Evolutionary conservation across 1,284 basidiomycete genomes (phyloP), one percentile per base, ranked within the genome.

Genomic region (Ustilago tritici): DNA sequence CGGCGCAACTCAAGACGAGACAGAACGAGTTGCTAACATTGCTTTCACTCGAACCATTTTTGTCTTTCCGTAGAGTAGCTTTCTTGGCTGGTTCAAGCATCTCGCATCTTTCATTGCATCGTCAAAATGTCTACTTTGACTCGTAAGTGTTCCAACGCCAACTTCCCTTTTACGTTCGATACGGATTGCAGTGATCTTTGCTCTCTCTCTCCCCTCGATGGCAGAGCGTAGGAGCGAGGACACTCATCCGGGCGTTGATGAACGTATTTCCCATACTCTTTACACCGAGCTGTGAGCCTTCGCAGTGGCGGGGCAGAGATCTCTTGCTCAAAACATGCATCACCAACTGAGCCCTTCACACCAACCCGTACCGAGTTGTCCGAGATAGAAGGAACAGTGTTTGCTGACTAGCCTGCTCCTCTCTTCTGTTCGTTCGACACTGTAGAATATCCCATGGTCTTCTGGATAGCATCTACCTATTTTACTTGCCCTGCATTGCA

Each of bases 261-360:
- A 77, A 77, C 67, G 70, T 73, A 73, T 77, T 57, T 70, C 67
- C 75, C 75, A 73, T 73, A 73, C 70, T 70, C 62, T 73, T 77
- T 56, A 56, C 63, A 67, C 64, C 75, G 75, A 77, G 75, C 75
- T 67, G 75, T 77, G 75, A 77, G 75, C 75, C 75, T 67, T 59
- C 70, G 75, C 75, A 77, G 70, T 77, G 75, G 75, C 75, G 64
- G 75, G 75, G 75, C 75, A 57, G 31, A 72, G 75, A 77, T 77
- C 73, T 55, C 66, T 65, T 70, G 75, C 75, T 77, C 75, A 70
- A 66, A 73, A 73, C 75, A 77, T 77, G 75, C 75, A 77, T 77
- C 75, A 77, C 75, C 75, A 77, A 77, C 75, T 77, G 75, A 77
- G 75, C 75, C 75, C 56, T 62, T 63, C 19, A 15, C 34, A 23